phyloP scores from a whole-genome alignment of 1,284 basidiomycete genomes.

The Mycosarcoma maydis region DNA sequence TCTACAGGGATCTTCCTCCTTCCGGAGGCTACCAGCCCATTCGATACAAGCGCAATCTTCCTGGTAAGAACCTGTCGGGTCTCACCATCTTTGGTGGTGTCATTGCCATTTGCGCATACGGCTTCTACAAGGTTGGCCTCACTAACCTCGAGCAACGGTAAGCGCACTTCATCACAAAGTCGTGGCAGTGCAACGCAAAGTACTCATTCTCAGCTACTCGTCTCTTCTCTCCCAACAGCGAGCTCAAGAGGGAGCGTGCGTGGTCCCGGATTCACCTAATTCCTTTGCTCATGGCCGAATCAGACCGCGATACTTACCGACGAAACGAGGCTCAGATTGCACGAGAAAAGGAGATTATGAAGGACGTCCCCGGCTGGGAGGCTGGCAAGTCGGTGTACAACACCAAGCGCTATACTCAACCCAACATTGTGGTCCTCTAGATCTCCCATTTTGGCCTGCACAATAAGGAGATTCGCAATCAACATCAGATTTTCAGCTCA shows the following conservation, averaged over 20 bases:
- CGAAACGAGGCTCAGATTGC: constrained; percentile 80
- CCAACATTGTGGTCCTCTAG: constrained; percentile 70
- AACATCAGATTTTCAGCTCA: neutral
- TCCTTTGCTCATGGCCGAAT: constrained; percentile 85
- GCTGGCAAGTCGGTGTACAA: constrained; percentile 86
- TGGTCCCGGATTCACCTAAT: constrained; percentile 97
- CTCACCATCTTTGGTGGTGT: constrained; percentile 85
- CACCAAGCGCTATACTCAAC: constrained; percentile 79
- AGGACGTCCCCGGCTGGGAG: constrained; percentile 87
- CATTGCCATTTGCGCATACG: constrained; percentile 84
- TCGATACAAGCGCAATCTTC: constrained; percentile 96
- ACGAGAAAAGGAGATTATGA: constrained; percentile 93
- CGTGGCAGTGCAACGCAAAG: neutral
- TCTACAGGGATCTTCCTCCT: constrained; percentile 89
- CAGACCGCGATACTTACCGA: constrained; percentile 88
- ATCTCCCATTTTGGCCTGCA: neutral
- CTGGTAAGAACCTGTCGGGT: constrained; percentile 88
- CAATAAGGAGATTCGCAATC: constrained; percentile 6
- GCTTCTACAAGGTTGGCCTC: constrained; percentile 89
- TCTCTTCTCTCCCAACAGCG: constrained; percentile 71
- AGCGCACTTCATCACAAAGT: constrained; percentile 64
- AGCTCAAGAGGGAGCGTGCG: constrained; percentile 89
- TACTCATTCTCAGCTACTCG: neutral
- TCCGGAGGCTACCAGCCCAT: constrained; percentile 89
- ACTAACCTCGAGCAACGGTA: constrained; percentile 93